Base-by-base conservation (phyloP, 2,329 filamentous ascomycete species). In the Penicillium thymicola region DNA sequence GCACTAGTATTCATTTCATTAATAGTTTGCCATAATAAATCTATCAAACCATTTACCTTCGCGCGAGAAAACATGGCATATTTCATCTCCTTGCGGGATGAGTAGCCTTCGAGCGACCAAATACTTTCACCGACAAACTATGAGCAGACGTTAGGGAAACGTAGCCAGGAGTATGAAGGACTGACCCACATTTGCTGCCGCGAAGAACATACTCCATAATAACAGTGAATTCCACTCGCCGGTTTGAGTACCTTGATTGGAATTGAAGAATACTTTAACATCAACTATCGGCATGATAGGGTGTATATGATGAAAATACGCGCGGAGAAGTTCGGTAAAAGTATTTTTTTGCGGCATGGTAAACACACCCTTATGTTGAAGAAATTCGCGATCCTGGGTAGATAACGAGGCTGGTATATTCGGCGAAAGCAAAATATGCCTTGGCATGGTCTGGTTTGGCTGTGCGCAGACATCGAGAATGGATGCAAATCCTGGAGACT, bases 191-290 rank as follows among this genome's bases (percentile, higher is more conserved):
- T 72, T 73, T 2, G 63, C 60, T 7, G 70, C 71, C 11, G 70
- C 70, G 32, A 73, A 75, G 46, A 75, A 75, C 7, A 76, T 65
- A 43, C 71, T 73, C 74, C 75, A 77, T 10, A 77, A 59, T 2
- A 78, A 60, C n/a, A 76, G 55, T 3, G 75, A 18, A 48, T 74
- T 76, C 32, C 70, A 69, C 13, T 36, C 32, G 5, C 16, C 16
- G 14, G 67, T 63, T n/a, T 65, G 59, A n/a, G 65, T 59, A 21
- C 67, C 65, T 14, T 67, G 66, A 44, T 57, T 55, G 23, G 62
- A 64, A 36, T 72, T 67, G 18, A 62, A 59, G 9, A 75, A 68
- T 1, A 53, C 40, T 6, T 65, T 59, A 7, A 59, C 67, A 47
- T 76, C 72, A 21, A 76, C 56, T 21, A 76, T 67, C 13, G 74